A percentile compares a stretch with the other conserved stretches of the same genome.
phyloP scores from a whole-genome alignment of 2,329 filamentous ascomycete genomes.

The Aspergillus neotritici region DNA sequence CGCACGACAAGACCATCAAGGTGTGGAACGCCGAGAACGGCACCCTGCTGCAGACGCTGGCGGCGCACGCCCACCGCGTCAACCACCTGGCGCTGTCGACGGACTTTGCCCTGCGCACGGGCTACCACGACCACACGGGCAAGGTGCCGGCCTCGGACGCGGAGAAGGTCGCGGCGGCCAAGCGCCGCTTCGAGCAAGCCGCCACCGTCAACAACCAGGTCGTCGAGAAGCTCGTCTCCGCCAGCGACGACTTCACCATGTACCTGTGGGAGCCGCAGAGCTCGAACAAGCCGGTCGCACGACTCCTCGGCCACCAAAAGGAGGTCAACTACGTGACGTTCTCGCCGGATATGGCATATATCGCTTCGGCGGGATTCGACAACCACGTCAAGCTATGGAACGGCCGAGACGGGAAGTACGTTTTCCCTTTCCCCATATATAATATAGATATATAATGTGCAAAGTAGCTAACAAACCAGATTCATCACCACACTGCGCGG shows the following conservation, averaged over 20 bases:
- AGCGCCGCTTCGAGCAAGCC: conserved; percentile 77
- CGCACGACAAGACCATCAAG: conserved; percentile 87
- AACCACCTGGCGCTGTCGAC: conserved; percentile 93
- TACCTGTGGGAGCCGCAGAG: conserved; percentile 84
- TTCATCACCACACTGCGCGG: conserved; percentile 85
- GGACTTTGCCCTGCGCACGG: conserved; percentile 80
- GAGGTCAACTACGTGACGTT: conserved; percentile 95
- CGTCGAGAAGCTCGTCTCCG: conserved; percentile 79
- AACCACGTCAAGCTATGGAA: conserved; percentile 94
- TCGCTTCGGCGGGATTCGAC: conserved; percentile 86
- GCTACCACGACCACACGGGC: conserved; percentile 76
- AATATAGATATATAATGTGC: conserved; percentile 1
- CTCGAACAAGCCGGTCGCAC: conserved; percentile 76
- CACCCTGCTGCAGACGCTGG: conserved; percentile 71
- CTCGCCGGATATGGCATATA: conserved; percentile 79
- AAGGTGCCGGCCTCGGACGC: conserved; percentile 63
- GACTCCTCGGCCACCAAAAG: conserved; percentile 91
- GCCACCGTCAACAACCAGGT: conserved; percentile 70
- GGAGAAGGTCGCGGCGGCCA: conserved; percentile 68
- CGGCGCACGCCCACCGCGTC: conserved; percentile 85
- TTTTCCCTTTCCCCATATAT: conserved; percentile 11
- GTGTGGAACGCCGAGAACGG: conserved; percentile 81
- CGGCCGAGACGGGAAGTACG: conserved; percentile 58
- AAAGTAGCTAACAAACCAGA: conserved; percentile 34
- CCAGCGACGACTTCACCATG: conserved; percentile 93